Evolutionary conservation across 345 rosid genomes (phyloP).

Genomic region (Reutealis trisperma): DNA sequence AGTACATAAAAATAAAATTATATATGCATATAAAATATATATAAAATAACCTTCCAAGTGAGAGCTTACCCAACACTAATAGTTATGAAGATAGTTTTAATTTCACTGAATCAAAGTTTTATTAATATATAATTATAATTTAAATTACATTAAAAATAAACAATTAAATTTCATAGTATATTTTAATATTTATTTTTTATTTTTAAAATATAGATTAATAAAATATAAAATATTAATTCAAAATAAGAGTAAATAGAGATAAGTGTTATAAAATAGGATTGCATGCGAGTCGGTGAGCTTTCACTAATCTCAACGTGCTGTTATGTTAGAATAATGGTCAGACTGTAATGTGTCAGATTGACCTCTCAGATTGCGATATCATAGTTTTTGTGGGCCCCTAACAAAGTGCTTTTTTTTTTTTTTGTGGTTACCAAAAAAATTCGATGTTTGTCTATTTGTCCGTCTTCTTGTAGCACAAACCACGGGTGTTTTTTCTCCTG

Average conservation of each 20-base stretch:
- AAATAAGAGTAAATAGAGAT: not conserved
- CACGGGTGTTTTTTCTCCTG: slow-evolving; percentile 20
- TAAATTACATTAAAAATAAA: too few species aligned
- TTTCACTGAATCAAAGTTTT: too few species aligned
- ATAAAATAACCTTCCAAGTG: too few species aligned
- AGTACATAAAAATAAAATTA: not conserved
- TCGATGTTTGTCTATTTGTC: not conserved
- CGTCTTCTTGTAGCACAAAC: not conserved
- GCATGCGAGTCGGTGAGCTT: slow-evolving; percentile 20
- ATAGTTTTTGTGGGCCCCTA: slow-evolving; percentile 5
- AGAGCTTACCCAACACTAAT: too few species aligned
- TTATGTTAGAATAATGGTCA: slow-evolving; percentile 19
- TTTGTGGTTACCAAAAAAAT: slow-evolving; percentile 17
- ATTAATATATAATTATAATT: too few species aligned
- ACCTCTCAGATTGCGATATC: slow-evolving; percentile 8
- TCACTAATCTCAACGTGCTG: slow-evolving; percentile 22
- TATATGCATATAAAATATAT: too few species aligned
- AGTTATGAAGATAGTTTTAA: too few species aligned
- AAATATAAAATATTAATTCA: too few species aligned
- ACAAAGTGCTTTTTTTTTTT: not conserved
- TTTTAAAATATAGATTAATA: too few species aligned
- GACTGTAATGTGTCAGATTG: slow-evolving; percentile 17
- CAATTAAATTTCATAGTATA: too few species aligned
- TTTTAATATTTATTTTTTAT: too few species aligned
- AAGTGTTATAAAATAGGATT: slow-evolving; percentile 6